Conservation (phyloP, 345 rosid species). For the Melaleuca alternifolia region DNA sequence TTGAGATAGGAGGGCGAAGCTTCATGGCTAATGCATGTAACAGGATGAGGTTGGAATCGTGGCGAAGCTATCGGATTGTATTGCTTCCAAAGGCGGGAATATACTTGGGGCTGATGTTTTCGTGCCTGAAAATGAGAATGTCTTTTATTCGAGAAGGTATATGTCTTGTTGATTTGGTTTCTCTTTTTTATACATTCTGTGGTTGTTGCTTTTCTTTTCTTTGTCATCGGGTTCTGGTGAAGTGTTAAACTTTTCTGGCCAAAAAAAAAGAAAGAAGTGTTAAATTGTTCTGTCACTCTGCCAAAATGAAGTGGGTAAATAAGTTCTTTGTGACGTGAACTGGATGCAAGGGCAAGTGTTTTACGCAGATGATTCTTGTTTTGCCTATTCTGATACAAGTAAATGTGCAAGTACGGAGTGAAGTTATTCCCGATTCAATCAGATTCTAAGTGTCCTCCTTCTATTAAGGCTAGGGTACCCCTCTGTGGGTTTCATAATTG, state of each 20-base stretch:
- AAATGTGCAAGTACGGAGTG: neutral
- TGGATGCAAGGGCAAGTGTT: neutral
- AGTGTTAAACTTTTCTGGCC: neutral
- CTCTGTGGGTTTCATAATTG: neutral
- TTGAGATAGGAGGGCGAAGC: neutral
- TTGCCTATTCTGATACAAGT: neutral
- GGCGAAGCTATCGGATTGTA: slow-evolving; percentile 83
- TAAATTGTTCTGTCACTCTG: neutral
- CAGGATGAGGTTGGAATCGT: slow-evolving; percentile 89
- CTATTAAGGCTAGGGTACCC: neutral
- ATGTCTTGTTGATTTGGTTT: neutral
- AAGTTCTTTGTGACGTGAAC: neutral
- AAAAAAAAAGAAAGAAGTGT: neutral
- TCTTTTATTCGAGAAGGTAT: slow-evolving; percentile 91
- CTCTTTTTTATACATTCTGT: neutral
- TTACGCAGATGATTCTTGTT: neutral
- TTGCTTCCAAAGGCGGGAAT: slow-evolving; percentile 89
- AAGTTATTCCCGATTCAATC: neutral
- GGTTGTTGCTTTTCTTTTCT: neutral
- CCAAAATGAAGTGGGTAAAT: neutral
- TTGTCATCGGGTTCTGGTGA: neutral
- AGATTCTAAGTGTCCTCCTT: neutral
- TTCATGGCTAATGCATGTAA: neutral
- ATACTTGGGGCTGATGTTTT: slow-evolving; percentile 87
- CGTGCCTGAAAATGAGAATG: slow-evolving; percentile 66